Evolutionary conservation across 225 moss, liverwort and hornwort genomes (phyloP), one percentile per base, ranked within the genome.

Genomic region (Polytrichum commune): DNA sequence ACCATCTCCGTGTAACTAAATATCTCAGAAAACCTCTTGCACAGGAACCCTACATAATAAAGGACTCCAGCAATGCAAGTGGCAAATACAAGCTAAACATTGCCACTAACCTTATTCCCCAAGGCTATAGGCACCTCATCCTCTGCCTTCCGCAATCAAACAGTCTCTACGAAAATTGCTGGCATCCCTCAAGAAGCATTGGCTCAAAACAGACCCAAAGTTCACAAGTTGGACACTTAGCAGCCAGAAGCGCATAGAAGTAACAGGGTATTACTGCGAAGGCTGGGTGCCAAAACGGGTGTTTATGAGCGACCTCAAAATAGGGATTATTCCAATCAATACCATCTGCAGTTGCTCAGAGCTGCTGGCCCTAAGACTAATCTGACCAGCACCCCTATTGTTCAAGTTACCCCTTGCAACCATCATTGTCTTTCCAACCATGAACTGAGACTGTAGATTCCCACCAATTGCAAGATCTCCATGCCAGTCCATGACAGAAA

Each of bases 401-500:
- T 89, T 89, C 13, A 89, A 60, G 62, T 89, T 89, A 8, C 77
- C 89, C 67, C 89, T 78, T 46, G 83, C 81, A 53, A 83, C 83
- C 66, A 89, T 77, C 89, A 86, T 84, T 6, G 89, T 89, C 66
- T 84, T 89, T 29, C 89, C 86, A 46, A 89, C 60, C 10, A 89
- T 68, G 61, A 83, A 75, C 62, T 89, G 89, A 8, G 86, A 81
- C 55, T 89, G 89, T 60, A 89, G 25, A 67, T 89, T 89, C 24
- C 86, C 86, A 65, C 89, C 89, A 63, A 86, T 81, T 4, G 89
- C 89, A 56, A 89, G 74, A 66, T 89, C 89, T 2, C 89, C 89
- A 75, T 89, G 89, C 89, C 89, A 89, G 29, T 89, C 83, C 86
- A 89, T 85, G 35, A 89, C 66, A 29, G 89, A 89, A 66, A 86